phyloP scores from a whole-genome alignment of 768 basidiomycete genomes.

The Collybia nuda region DNA sequence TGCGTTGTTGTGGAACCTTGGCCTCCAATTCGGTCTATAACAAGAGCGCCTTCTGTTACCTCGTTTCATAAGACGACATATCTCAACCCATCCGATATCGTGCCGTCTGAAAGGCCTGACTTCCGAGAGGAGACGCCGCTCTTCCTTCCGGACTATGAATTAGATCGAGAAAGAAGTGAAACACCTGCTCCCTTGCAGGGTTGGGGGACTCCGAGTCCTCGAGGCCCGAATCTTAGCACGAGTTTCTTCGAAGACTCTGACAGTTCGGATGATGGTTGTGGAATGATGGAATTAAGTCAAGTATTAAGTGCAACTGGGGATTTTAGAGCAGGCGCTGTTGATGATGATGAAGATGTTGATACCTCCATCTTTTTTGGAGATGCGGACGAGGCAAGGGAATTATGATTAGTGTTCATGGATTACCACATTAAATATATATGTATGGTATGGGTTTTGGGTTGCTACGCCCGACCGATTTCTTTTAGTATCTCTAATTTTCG shows the following conservation, averaged over 20 bases:
- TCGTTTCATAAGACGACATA: conserved; percentile 26
- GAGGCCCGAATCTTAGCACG: conserved; percentile 26
- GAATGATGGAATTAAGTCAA: conserved; percentile 78
- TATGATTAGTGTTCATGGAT: conserved; percentile 30
- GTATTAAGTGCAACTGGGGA: conserved; percentile 58
- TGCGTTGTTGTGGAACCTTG: conserved; percentile 86
- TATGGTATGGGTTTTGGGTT: conserved; percentile 1
- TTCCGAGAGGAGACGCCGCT: conserved; percentile 57
- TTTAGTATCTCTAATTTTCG: conserved; percentile 71
- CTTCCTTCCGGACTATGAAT: conserved; percentile 64
- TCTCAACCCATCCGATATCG: conserved; percentile 30
- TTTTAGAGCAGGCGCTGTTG: conserved; percentile 53
- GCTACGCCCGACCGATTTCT: conserved; percentile 75
- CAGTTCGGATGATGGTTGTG: conserved; percentile 40
- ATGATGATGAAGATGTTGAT: conserved; percentile 78
- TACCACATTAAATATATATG: conserved; percentile 6
- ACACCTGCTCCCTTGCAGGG: conserved; percentile 34
- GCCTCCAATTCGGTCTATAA: conserved; percentile 46
- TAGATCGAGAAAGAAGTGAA: conserved; percentile 33
- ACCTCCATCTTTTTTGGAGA: conserved; percentile 76
- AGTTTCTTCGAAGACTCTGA: conserved; percentile 28
- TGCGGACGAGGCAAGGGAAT: conserved; percentile 72
- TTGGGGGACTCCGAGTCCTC: conserved; percentile 7
- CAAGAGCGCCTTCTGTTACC: conserved; percentile 24
- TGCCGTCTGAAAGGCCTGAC: conserved; percentile 14